Base-by-base conservation (phyloP, 805 yeast species). In the Lachancea sp. region DNA sequence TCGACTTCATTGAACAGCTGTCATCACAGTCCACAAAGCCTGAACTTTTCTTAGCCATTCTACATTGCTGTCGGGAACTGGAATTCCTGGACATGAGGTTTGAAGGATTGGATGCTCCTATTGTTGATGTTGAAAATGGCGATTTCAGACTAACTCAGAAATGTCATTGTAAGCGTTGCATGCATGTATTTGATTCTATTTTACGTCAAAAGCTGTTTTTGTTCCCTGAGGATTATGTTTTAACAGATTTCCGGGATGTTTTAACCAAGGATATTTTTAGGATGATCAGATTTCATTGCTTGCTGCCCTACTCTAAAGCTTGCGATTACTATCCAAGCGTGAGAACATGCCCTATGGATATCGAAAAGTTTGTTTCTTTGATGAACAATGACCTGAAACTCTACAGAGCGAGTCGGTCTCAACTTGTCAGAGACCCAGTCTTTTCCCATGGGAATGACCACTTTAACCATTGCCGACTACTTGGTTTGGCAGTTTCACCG, bases 301-400 rank as follows among this genome's bases (percentile, higher is more conserved):
- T 68, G 19, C 48, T 64, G 28, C 72, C 72, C 2, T 68, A 68
- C 40, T 66, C 72, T 1, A 68, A 67, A 41, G 71, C 72, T 1
- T 64, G 68, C 34, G 72, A 67, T 46, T 52, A 50, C 33, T 67
- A 63, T 45, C 72, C 72, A 19, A 58, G 68, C 30, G 71, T 68
- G 3, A 56, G 67, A 35, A 68, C 72, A 0, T 68, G 65, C 20
- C 63, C 68, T 12, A 68, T 65, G 59, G 60, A 56, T 41, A 43
- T 66, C 28, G 51, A 57, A 18, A 43, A 50, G 41, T 46, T 64
- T 54, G 56, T 51, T 41, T 34, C 37, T 23, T 34, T 48, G 48
- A 48, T 65, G 51, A 61, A 61, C 36, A 36, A 40, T 23, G 51
- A 47, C 31, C 36, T 58, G 13, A 41, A 49, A 8, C 29, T 40